Evolutionary conservation across 2,329 filamentous ascomycete genomes (phyloP).

Genomic region (Emergomyces africanus): DNA sequence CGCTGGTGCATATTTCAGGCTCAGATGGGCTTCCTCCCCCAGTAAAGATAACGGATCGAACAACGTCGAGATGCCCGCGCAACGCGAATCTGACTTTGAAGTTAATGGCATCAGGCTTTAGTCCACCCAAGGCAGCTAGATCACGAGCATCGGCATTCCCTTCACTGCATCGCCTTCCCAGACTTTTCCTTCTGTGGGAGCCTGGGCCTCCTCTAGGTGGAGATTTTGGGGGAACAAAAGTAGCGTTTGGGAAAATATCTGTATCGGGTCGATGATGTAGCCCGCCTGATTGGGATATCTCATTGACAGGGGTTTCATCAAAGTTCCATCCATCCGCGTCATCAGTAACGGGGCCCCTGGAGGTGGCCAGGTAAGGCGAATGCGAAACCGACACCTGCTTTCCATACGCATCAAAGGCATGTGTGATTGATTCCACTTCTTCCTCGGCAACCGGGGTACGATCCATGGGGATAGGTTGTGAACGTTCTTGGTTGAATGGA

Average conservation of each 20-base stretch:
- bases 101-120: slow-evolving; percentile 55
- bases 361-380: neutral
- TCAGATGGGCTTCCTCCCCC: slow-evolving; percentile 91
- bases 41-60: slow-evolving; percentile 90
- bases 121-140: slow-evolving; percentile 20
- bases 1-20: slow-evolving; percentile 90
- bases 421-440: slow-evolving; percentile 44
- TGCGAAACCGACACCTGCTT: slow-evolving; percentile 23
- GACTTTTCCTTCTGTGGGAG: slow-evolving; percentile 68
- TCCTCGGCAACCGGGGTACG: slow-evolving; percentile 36
- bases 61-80: slow-evolving; percentile 83
- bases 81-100: slow-evolving; percentile 93
- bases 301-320: slow-evolving; percentile 55
- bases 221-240: slow-evolving; percentile 65
- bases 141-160: slow-evolving; percentile 52
- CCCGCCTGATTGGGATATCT: slow-evolving; percentile 29
- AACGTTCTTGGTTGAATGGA: slow-evolving; percentile 30
- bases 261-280: slow-evolving; percentile 59
- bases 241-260: slow-evolving; percentile 74
- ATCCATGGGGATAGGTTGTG: slow-evolving; percentile 41
- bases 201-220: slow-evolving; percentile 52
- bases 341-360: slow-evolving; percentile 18
- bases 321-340: slow-evolving; percentile 85
- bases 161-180: slow-evolving; percentile 52
- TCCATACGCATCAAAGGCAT: slow-evolving; percentile 47